Conservation (phyloP, 495 filamentous ascomycete species). For the Penicillium pancosmium region DNA sequence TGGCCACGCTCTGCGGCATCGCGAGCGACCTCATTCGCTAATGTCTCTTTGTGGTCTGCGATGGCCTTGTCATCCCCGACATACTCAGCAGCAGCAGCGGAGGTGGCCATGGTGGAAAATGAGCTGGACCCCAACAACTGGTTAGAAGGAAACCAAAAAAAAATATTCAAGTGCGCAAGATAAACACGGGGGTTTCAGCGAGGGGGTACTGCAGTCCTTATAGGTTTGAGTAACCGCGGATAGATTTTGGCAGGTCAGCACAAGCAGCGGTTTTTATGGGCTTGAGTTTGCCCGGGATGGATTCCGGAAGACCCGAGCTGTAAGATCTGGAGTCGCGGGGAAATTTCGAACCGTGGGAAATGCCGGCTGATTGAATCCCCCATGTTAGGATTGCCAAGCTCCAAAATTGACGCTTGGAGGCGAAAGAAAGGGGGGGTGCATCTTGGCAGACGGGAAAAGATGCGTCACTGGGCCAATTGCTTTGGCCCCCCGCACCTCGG, state of each 20-base stretch:
- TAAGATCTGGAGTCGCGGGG: background rate
- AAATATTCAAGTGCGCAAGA: too few species aligned
- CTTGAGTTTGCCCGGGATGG: background rate
- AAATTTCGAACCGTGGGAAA: background rate
- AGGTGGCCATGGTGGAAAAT: slow-evolving; percentile 9
- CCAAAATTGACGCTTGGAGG: background rate
- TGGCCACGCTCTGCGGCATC: slow-evolving; percentile 60
- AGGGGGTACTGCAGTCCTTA: background rate
- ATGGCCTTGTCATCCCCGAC: slow-evolving; percentile 29
- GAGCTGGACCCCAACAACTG: background rate
- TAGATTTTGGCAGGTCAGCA: background rate
- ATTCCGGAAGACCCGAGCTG: slow-evolving; percentile 3
- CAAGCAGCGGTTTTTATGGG: slow-evolving; percentile 5
- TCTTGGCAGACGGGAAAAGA: background rate
- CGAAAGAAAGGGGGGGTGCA: slow-evolving; percentile 3
- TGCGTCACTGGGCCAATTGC: background rate
- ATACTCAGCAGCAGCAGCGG: slow-evolving; percentile 11
- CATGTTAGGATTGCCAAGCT: background rate
- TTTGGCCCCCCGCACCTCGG: background rate
- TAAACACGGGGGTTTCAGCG: background rate
- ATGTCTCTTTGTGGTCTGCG: slow-evolving; percentile 22
- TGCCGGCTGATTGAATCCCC: background rate
- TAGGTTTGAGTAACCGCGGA: background rate
- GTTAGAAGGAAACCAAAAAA: background rate
- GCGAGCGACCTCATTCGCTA: slow-evolving; percentile 35